These are phyloP conservation scores for Rhodotorula toruloides DNA, from an alignment of 768 basidiomycete genomes.

Conservation along the genomic window DNA sequence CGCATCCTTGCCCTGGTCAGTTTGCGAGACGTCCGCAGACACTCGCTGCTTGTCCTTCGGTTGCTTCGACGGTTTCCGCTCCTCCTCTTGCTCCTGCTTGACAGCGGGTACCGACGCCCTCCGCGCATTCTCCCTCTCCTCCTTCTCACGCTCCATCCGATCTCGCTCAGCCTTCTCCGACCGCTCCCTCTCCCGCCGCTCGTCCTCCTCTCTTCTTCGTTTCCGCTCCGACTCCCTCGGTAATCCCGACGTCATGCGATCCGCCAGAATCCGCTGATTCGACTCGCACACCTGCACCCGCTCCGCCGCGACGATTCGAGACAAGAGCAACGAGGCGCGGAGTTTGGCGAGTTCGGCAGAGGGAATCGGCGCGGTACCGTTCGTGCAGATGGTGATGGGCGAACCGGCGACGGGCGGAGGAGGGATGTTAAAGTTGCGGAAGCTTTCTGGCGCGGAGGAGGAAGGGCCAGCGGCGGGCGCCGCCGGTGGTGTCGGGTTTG, in stretches of 20 bases:
- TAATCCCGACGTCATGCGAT: slow-evolving; percentile 6
- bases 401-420: background rate
- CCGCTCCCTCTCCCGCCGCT: background rate
- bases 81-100: background rate
- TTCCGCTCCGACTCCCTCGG: slow-evolving; percentile 10
- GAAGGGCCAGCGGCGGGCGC: background rate
- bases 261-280: slow-evolving; percentile 9
- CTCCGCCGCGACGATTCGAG: slow-evolving; percentile 11
- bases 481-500: background rate
- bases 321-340: slow-evolving; percentile 15
- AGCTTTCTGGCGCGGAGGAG: background rate
- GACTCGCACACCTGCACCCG: slow-evolving; percentile 2
- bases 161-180: background rate
- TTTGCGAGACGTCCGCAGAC: background rate
- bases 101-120: background rate
- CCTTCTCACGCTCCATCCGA: background rate
- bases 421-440: slow-evolving; percentile 13
- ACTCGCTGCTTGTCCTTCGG: background rate
- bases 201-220: slow-evolving; percentile 11
- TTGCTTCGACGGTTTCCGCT: background rate
- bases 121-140: background rate
- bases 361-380: slow-evolving; percentile 4
- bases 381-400: slow-evolving; percentile 3
- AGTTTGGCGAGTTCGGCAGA: slow-evolving; percentile 17
- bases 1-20: slow-evolving; percentile 6